These are phyloP conservation scores for Leucosporidium creatinivorum DNA, from an alignment of 768 basidiomycete genomes.

Conservation along the genomic window DNA sequence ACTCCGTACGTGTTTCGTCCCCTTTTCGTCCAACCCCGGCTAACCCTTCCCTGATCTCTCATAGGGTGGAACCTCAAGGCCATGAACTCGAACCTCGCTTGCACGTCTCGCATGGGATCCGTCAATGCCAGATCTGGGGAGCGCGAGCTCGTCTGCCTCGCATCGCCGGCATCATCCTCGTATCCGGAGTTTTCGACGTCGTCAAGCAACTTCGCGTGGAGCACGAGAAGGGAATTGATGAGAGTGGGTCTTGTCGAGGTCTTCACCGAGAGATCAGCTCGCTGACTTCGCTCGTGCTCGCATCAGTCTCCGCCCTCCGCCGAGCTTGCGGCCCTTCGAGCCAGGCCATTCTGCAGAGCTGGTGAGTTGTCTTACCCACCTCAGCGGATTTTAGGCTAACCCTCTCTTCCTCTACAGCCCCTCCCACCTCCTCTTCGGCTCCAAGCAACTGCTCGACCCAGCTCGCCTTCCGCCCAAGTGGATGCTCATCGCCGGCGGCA, in stretches of 20 bases:
- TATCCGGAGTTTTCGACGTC: constrained; percentile 33
- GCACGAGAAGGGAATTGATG: constrained; percentile 28
- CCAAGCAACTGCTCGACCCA: constrained; percentile 13
- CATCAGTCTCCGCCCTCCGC: not conserved
- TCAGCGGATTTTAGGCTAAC: not conserved
- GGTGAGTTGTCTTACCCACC: not conserved
- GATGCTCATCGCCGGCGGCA: constrained; percentile 24
- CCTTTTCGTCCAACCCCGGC: not conserved
- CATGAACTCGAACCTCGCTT: not conserved
- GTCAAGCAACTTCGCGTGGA: constrained; percentile 36
- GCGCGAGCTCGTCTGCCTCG: constrained; percentile 25
- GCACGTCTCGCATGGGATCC: constrained; percentile 27
- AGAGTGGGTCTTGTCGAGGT: constrained; percentile 2
- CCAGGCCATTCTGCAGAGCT: not conserved
- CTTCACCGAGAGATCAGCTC: not conserved
- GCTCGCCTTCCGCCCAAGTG: constrained; percentile 4
- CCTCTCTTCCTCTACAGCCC: constrained; percentile 12
- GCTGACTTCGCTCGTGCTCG: not conserved
- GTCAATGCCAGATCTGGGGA: constrained; percentile 28
- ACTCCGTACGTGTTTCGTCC: not conserved
- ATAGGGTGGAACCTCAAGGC: too few species aligned
- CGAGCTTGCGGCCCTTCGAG: constrained; percentile 1
- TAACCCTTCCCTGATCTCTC: too few species aligned
- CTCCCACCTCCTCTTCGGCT: constrained; percentile 23
- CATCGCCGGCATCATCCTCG: constrained; percentile 32